phyloP scores from a whole-genome alignment of 2,329 filamentous ascomycete species.

The Aschersonia sp. region DNA sequence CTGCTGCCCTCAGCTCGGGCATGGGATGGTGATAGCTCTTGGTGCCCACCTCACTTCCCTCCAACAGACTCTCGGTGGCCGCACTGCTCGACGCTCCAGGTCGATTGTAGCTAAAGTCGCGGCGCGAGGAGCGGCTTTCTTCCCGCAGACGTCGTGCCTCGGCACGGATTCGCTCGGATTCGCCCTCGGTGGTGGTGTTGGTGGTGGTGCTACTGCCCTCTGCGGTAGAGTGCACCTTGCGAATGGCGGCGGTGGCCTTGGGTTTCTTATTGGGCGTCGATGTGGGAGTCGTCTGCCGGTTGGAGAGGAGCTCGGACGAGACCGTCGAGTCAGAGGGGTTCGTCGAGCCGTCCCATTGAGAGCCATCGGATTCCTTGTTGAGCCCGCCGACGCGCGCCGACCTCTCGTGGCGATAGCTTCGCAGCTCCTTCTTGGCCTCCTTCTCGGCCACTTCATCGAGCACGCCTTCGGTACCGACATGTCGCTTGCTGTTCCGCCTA shows the following conservation, averaged over 20 bases:
- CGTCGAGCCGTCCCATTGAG: slow-evolving; percentile 60
- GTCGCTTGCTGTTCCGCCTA: slow-evolving; percentile 25
- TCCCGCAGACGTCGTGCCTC: slow-evolving; percentile 43
- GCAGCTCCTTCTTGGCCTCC: slow-evolving; percentile 52
- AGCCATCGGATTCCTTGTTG: slow-evolving; percentile 69
- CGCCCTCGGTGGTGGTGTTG: slow-evolving; percentile 35
- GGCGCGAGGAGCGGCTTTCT: slow-evolving; percentile 29
- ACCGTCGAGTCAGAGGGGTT: slow-evolving; percentile 52
- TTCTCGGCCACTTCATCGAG: slow-evolving; percentile 52
- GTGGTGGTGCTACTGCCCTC: slow-evolving; percentile 7
- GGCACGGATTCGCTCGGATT: slow-evolving; percentile 38
- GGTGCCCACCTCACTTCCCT: slow-evolving; percentile 35
- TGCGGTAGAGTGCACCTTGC: slow-evolving; percentile 45
- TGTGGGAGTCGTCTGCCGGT: slow-evolving; percentile 42
- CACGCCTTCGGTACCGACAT: slow-evolving; percentile 42
- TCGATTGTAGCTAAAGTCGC: slow-evolving; percentile 40
- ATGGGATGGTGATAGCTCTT: slow-evolving; percentile 43
- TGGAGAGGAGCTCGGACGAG: slow-evolving; percentile 41
- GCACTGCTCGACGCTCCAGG: slow-evolving; percentile 19
- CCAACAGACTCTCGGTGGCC: slow-evolving; percentile 15
- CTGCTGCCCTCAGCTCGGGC: slow-evolving; percentile 29
- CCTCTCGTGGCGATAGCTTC: slow-evolving; percentile 75
- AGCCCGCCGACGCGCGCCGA: slow-evolving; percentile 77
- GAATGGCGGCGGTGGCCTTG: slow-evolving; percentile 23
- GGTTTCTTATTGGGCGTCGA: slow-evolving; percentile 33